A percentile compares a stretch with the other conserved stretches of the same genome.
Evolutionary conservation across 192 early-diverging fungal species (phyloP).

Genomic region (Rhizoclosmatium sp.): DNA sequence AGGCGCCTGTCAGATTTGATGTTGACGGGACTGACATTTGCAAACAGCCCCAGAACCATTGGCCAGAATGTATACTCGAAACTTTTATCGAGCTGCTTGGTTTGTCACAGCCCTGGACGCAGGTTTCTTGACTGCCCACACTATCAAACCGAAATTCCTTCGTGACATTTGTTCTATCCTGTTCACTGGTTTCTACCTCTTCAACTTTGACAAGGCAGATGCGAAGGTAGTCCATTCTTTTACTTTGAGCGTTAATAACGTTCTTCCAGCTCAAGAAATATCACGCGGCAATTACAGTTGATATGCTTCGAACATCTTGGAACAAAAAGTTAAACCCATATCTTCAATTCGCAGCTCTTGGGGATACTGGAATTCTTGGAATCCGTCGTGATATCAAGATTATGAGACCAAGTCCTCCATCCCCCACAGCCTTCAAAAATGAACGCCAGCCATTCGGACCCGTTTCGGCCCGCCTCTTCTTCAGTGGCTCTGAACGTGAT

Average conservation of each 20-base stretch:
- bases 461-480: constrained; percentile 57
- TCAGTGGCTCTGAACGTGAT: constrained; percentile 42
- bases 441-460: constrained; percentile 27
- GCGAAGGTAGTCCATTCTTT: constrained; percentile 71
- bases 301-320: constrained; percentile 91
- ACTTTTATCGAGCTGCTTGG: constrained; percentile 91
- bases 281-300: constrained; percentile 77
- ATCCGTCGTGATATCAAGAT: constrained; percentile 56
- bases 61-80: constrained; percentile 85
- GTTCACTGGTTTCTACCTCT: constrained; percentile 83
- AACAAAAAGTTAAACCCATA: constrained; percentile 77
- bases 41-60: constrained; percentile 81
- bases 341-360: constrained; percentile 59
- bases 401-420: constrained; percentile 49
- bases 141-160: constrained; percentile 73
- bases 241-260: background rate
- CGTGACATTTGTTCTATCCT: constrained; percentile 79
- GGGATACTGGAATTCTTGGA: constrained; percentile 46
- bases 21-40: background rate
- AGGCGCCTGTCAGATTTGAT: background rate
- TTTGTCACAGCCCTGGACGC: constrained; percentile 91
- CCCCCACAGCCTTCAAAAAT: constrained; percentile 50
- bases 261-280: constrained; percentile 67
- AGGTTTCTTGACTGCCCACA: constrained; percentile 91
- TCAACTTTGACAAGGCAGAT: constrained; percentile 83